phyloP scores from a whole-genome alignment of 257 asterid genomes.

The Gardenia jasminoides region DNA sequence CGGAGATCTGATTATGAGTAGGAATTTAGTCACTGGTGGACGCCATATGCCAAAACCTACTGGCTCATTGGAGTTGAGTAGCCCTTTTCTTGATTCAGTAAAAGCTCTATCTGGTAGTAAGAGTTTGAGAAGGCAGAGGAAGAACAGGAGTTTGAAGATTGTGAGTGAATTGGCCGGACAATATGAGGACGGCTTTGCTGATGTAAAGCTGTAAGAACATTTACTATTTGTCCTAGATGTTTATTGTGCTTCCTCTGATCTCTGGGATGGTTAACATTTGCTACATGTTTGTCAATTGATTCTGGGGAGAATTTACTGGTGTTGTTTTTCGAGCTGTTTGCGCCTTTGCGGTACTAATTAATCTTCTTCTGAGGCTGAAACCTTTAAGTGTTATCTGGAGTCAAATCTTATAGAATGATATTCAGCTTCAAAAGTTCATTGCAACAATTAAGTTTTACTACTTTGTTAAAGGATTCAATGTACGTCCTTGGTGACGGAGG shows the following conservation, averaged over 20 bases:
- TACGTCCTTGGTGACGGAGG: not conserved
- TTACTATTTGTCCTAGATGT: not conserved
- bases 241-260: not conserved
- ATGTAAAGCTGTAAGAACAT: slow-evolving; percentile 53
- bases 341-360: no score
- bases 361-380: not conserved
- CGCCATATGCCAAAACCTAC: slow-evolving; percentile 36
- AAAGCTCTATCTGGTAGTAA: slow-evolving; percentile 34
- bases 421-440: no score
- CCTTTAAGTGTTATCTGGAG: not conserved
- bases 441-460: not conserved
- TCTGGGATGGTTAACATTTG: not conserved
- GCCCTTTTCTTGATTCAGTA: slow-evolving; percentile 48
- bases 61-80: slow-evolving; percentile 44
- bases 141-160: slow-evolving; percentile 37
- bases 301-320: not conserved
- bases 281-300: not conserved
- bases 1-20: slow-evolving; percentile 37
- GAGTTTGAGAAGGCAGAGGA: slow-evolving; percentile 36
- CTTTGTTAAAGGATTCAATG: not conserved
- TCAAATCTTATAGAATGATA: no score
- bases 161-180: slow-evolving; percentile 52
- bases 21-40: slow-evolving; percentile 23
- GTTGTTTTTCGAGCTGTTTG: not conserved
- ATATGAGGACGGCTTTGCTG: slow-evolving; percentile 64